Evolutionary conservation across 768 basidiomycete genomes (phyloP).

Genomic region (Leucocoprinus birnbaumii): DNA sequence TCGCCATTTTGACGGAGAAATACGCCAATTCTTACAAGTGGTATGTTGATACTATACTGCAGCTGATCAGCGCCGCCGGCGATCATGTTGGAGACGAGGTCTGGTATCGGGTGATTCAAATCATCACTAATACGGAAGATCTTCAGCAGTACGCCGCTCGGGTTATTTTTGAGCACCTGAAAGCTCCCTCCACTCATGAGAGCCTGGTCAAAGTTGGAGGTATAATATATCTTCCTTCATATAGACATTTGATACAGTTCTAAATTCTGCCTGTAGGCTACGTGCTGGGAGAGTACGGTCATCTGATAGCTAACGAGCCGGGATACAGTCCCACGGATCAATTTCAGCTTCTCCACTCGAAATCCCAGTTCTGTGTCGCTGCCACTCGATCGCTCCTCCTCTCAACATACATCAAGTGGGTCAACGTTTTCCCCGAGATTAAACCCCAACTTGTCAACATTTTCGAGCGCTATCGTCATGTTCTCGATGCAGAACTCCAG

Average conservation of each 20-base stretch:
- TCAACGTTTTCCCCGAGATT: slow-evolving; percentile 99
- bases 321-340: slow-evolving; percentile 95
- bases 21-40: slow-evolving; percentile 97
- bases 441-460: slow-evolving; percentile 91
- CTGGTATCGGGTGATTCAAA: slow-evolving; percentile 99
- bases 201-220: slow-evolving; percentile 96
- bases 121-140: slow-evolving; percentile 98
- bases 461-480: slow-evolving; percentile 96
- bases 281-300: slow-evolving; percentile 97
- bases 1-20: slow-evolving; percentile 98
- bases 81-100: slow-evolving; percentile 99
- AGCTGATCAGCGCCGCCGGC: slow-evolving; percentile 93
- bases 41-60: slow-evolving; percentile 98
- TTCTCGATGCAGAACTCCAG: slow-evolving; percentile 95
- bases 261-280: slow-evolving; percentile 57
- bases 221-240: slow-evolving; percentile 32
- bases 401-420: slow-evolving; percentile 99
- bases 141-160: slow-evolving; percentile 94
- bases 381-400: slow-evolving; percentile 89
- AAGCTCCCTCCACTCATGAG: slow-evolving; percentile 82
- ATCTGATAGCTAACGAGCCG: slow-evolving; percentile 92
- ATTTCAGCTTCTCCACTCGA: slow-evolving; percentile 88
- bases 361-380: slow-evolving; percentile 92
- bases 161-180: slow-evolving; percentile 88
- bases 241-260: background rate